Base-by-base conservation (phyloP, 2,329 filamentous ascomycete species). In the Penicillium nordicum region DNA sequence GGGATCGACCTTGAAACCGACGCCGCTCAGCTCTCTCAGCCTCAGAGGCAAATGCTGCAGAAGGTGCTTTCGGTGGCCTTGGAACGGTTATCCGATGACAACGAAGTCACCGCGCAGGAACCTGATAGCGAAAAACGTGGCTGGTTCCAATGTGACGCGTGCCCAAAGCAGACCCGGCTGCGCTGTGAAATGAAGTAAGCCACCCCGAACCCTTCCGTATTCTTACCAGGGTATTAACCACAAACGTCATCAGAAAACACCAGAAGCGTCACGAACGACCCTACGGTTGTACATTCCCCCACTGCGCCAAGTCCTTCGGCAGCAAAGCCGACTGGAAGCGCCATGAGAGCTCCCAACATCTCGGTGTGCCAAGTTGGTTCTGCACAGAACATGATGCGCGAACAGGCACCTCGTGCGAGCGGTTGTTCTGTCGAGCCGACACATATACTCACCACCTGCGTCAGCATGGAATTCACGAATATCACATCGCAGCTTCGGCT, bases 251-350 rank as follows among this genome's bases (percentile, higher is more conserved):
- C 40, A 93, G 89, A 62, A 97, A 97, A 72, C 92, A 96, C 70
- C 79, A 84, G 71, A 93, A 91, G 69, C 85, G 92, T 1, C 92
- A 97, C 70, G 81, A 84, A 8, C 86, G 85, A 62, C 92, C 91
- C 0, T 96, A 93, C 60, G 86, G 86, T 12, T 97, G 92, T 72
- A 96, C 91, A 0, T 89, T 86, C 61, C 73, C 79, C 9, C 74
- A 76, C 30, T 96, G 92, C 67, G 72, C 75, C 47, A 92, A 90
- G 67, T 79, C 70, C 0, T 96, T 96, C 63, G 92, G 92, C n/a
- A 92, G 89, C 72, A 96, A 96, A 69, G 92, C 91, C 57, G 92
- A 97, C 72, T 97, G 86, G 92, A 96, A 95, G 70, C 85, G 92
- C 1, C 92, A 97, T 67, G 93, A 97, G 68, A 88, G 85, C 62